Conservation (phyloP, 2,329 filamentous ascomycete species). For the Hortaea werneckii region DNA sequence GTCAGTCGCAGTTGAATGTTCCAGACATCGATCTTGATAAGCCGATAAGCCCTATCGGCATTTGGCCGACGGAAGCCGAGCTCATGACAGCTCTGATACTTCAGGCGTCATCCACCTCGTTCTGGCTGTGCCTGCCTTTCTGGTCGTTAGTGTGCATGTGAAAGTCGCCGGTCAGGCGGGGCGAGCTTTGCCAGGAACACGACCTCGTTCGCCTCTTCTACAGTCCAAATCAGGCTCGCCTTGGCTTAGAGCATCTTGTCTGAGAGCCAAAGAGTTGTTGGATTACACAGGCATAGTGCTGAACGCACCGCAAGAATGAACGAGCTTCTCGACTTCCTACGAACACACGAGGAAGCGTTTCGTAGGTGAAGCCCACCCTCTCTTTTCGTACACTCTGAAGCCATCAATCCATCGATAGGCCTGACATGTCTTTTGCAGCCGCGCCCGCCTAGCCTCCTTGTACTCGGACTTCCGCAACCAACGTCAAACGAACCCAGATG, state of each 20-base stretch:
- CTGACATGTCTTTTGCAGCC: slow-evolving; percentile 27
- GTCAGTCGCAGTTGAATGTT: not conserved
- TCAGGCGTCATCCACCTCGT: not conserved
- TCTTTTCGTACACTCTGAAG: slow-evolving; percentile 4
- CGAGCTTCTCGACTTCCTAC: slow-evolving; percentile 52
- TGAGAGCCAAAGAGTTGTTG: too few species aligned
- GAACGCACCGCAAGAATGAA: slow-evolving; percentile 8
- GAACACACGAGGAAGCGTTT: slow-evolving; percentile 40
- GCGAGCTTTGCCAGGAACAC: too few species aligned
- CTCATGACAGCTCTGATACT: not conserved
- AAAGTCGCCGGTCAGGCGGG: too few species aligned
- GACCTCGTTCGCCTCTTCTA: too few species aligned
- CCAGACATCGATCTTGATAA: not conserved
- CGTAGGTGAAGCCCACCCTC: slow-evolving; percentile 29
- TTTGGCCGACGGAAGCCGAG: not conserved
- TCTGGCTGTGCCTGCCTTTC: too few species aligned
- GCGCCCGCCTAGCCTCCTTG: slow-evolving; percentile 69
- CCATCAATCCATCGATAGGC: not conserved
- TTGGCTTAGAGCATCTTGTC: too few species aligned
- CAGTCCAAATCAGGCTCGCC: too few species aligned
- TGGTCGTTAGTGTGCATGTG: too few species aligned
- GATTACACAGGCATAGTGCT: too few species aligned
- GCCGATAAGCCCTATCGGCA: not conserved
- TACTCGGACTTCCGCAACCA: slow-evolving; percentile 80
- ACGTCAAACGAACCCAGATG: slow-evolving; percentile 68